Base-by-base conservation (phyloP, 371 early-diverging fungal genomes). In the Nosema muscidifuracis region DNA sequence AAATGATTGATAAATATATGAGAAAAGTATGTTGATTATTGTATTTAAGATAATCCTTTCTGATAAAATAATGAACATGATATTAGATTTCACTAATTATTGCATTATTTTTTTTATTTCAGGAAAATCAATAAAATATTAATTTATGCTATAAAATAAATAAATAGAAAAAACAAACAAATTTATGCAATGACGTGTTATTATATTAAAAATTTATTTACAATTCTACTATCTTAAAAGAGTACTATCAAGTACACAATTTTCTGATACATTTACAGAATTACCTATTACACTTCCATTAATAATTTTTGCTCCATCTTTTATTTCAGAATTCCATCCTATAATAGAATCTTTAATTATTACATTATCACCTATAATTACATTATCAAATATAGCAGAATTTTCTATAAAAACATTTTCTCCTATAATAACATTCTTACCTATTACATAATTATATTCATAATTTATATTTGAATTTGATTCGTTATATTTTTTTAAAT, bases 291-390 rank as follows among this genome's bases (percentile, higher is more conserved):
- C 65, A 71, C 72, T 63, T 10, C 47, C 65, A 33, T 55, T 42
- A n/a, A 33, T 38, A 15, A 74, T 47, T 7, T 44, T 22, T 16
- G 24, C 60, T 60, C 66, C 33, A 18, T 51, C 47, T 40, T 71
- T 66, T 2, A 83, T 72, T 22, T 24, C 33, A 36, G 91, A 91
- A 83, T 91, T 88, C 94, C 94, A 95, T 65, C 97, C 97, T 36
- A 98, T 86, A 75, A 98, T 94, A 55, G 89, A 87, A 77, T 87
- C 88, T 71, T 88, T 86, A 60, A 97, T 86, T 88, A 91, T 90
- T 10, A 92, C 89, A 79, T 88, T 87, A 81, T 92, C 90, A 81
- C 89, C 90, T 76, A 97, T 85, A 31, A 85, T 80, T 7, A 88
- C 85, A 56, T 89, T 89, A 77, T 94, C 92, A 83, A 97, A 81